Evolutionary conservation across 139 green algal genomes (phyloP).

Genomic region (Pseudopediastrum boryanum): DNA sequence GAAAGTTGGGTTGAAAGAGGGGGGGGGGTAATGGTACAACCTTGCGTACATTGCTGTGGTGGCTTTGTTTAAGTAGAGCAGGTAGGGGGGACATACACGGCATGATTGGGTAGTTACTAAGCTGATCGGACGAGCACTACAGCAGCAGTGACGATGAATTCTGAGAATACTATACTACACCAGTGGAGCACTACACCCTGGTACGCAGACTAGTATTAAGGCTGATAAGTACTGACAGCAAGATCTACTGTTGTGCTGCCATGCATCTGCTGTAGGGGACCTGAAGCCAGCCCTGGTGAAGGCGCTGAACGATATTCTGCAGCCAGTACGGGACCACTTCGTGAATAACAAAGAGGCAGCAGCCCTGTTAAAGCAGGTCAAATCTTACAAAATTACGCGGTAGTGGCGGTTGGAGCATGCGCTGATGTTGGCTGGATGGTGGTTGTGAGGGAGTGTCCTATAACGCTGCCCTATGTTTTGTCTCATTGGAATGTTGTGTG

Average conservation of each 20-base stretch:
- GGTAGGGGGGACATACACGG: no score
- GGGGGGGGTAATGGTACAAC: no score
- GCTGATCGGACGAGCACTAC: neutral
- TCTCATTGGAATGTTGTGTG: no score
- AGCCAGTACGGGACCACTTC: slow-evolving; percentile 97
- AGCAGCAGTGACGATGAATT: neutral
- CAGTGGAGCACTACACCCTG: neutral
- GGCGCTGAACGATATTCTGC: slow-evolving; percentile 91
- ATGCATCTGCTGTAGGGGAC: slow-evolving; percentile 39
- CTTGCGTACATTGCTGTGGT: no score
- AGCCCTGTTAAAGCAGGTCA: slow-evolving; percentile 92
- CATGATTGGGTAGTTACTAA: no score
- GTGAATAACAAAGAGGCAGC: slow-evolving; percentile 89
- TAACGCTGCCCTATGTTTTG: no score
- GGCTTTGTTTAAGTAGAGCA: no score
- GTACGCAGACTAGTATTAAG: neutral
- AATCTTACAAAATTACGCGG: slow-evolving; percentile 75
- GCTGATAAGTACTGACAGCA: neutral
- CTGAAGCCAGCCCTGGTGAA: slow-evolving; percentile 64
- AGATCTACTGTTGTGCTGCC: no score
- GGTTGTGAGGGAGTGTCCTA: no score
- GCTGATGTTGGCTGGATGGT: neutral
- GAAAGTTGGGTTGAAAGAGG: no score
- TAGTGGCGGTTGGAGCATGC: slow-evolving; percentile 12
- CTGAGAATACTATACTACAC: neutral